Base-by-base conservation (phyloP, 257 asterid genomes). In the Ilex asprella region DNA sequence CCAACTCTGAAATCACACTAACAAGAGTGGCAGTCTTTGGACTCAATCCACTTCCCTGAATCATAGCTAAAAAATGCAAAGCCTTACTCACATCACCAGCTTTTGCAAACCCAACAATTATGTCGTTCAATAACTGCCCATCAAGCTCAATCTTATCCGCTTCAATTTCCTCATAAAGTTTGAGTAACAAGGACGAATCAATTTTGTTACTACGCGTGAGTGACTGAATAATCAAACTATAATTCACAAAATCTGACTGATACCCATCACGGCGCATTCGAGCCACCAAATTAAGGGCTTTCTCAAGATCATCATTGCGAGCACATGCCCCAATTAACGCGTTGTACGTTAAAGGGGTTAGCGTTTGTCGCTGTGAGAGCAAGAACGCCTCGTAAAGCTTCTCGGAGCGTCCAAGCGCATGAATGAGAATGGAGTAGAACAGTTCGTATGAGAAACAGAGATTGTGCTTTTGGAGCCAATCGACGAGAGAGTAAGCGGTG, bases 271-370 rank as follows among this genome's bases (percentile, higher is more conserved):
- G 70, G 57, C 95, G 81, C 98, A 92, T 92, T 63, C 84, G 77
- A 7, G 81, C 85, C 92, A 92, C 82, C 84, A 92, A 75, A 78
- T 76, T 80, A 67, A 92, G 67, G 10, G 98, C 98, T 71, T 88
- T 92, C 12, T 89, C 97, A 32, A 92, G 79, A n/a, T 92, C 98
- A 61, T 64, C 79, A 46, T 92, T 92, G 55, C 97, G 82, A 6
- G 98, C 98, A 55, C 97, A 92, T 1, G 98, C 98, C 27, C 98
- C 98, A 60, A 88, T 92, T 3, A 92, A 86, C 0, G 98, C 98
- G 39, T 92, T 92, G 66, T 89, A 92, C 7, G 98, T 89, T 70
- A 92, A 50, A 0, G 98, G 97, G 15, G 95, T 92, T 68, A 92
- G 60, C 14, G 85, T 69, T 75, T 75, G 95, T 1, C 92, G 82